Percentiles rank a stretch among this genome's conserved stretches.
These are phyloP conservation scores for Xylariaceae sp. DNA, from an alignment of 2,329 filamentous ascomycete species.

Conservation along the genomic window DNA sequence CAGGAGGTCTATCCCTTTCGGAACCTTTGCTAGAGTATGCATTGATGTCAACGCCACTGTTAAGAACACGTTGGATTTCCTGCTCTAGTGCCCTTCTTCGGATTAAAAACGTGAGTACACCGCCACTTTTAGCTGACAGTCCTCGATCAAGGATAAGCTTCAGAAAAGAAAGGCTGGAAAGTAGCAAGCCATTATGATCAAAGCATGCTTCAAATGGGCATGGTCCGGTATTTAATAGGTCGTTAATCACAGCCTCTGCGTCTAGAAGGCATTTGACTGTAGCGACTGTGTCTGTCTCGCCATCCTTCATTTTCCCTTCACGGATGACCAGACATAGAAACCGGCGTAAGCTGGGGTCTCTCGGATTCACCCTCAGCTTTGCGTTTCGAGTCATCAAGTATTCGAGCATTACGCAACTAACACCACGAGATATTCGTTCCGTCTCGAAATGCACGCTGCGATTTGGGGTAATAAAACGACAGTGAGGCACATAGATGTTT, in stretches of 20 bases:
- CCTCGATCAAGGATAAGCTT: neutral
- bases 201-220: conserved; percentile 7
- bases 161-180: neutral
- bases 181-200: no score
- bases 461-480: no score
- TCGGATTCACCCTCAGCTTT: neutral
- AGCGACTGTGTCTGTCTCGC: no score
- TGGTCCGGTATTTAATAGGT: neutral
- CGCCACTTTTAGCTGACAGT: neutral
- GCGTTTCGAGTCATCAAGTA: neutral
- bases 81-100: neutral
- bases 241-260: neutral
- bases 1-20: no score
- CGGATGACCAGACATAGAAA: neutral
- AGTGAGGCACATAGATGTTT: no score
- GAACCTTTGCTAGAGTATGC: neutral
- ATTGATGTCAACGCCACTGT: conserved; percentile 1
- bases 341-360: neutral
- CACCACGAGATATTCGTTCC: no score
- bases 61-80: neutral
- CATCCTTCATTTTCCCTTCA: no score
- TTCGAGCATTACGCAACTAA: neutral
- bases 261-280: neutral
- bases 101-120: conserved; percentile 1
- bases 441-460: accelerated